Evolutionary conservation across 805 yeast species (phyloP).

Genomic region (Barnettozyma pratensis): DNA sequence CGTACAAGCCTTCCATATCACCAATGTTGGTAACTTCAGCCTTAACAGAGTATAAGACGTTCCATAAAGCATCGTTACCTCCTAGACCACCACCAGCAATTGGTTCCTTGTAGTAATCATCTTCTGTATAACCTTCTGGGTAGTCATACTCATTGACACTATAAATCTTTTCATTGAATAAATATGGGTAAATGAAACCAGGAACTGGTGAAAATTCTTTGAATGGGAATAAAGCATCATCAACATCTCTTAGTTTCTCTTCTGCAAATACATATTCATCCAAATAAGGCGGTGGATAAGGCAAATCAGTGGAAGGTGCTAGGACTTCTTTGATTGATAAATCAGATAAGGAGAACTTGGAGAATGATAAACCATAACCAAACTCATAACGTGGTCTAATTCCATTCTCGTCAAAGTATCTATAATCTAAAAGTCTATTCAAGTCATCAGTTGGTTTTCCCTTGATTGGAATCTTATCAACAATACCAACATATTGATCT

Average conservation of each 20-base stretch:
- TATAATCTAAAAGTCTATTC: slow-evolving; percentile 44
- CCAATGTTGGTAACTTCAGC: slow-evolving; percentile 47
- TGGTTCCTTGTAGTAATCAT: slow-evolving; percentile 26
- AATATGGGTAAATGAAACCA: slow-evolving; percentile 52
- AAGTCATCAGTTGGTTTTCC: slow-evolving; percentile 33
- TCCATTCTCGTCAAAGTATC: slow-evolving; percentile 50
- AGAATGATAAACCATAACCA: slow-evolving; percentile 30
- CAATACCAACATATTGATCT: slow-evolving; percentile 41
- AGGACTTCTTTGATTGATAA: slow-evolving; percentile 37
- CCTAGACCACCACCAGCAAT: slow-evolving; percentile 46
- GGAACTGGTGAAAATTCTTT: slow-evolving; percentile 48
- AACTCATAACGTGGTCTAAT: slow-evolving; percentile 56
- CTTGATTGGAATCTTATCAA: slow-evolving; percentile 32
- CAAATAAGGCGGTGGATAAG: slow-evolving; percentile 41
- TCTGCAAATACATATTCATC: slow-evolving; percentile 37
- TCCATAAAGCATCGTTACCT: slow-evolving; percentile 60
- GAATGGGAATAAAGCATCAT: slow-evolving; percentile 49
- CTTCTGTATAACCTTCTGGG: slow-evolving; percentile 32
- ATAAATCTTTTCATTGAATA: slow-evolving; percentile 30
- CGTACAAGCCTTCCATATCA: slow-evolving; percentile 39
- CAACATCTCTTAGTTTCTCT: slow-evolving; percentile 48
- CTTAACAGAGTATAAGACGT: slow-evolving; percentile 39
- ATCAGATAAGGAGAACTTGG: slow-evolving; percentile 13
- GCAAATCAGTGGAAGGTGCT: slow-evolving; percentile 40
- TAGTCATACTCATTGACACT: slow-evolving; percentile 28